A percentile compares a stretch with the other conserved stretches of the same genome.
Conservation (phyloP, 139 green algal genomes). For the Tetraselmis striata region DNA sequence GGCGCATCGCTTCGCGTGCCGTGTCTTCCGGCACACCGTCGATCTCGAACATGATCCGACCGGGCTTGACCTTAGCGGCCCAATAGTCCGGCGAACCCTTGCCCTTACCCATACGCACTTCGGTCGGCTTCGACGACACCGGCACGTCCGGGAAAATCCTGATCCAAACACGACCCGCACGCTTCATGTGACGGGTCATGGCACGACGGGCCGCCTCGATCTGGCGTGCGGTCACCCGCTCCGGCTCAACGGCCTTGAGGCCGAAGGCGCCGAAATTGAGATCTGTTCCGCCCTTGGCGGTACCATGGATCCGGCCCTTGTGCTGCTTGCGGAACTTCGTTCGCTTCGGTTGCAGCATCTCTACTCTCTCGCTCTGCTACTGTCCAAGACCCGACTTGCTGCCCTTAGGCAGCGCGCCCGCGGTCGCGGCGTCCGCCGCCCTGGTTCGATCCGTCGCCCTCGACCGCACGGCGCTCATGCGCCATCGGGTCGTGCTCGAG, state of each 20-base stretch:
- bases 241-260: conserved; percentile 44
- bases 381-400: too few species aligned
- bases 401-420: too few species aligned
- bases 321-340: conserved; percentile 46
- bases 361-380: conserved; percentile 5
- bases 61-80: conserved; percentile 34
- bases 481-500: too few species aligned
- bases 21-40: conserved; percentile 38
- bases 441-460: too few species aligned
- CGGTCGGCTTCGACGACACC: conserved; percentile 43
- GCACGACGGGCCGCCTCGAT: conserved; percentile 40
- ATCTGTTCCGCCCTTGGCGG: conserved; percentile 31
- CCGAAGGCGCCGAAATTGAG: conserved; percentile 46
- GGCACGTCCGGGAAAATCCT: conserved; percentile 40
- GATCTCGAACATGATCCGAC: conserved; percentile 51
- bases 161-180: conserved; percentile 50
- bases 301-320: conserved; percentile 28
- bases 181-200: conserved; percentile 41
- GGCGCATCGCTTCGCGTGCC: too few species aligned
- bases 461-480: too few species aligned
- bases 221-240: conserved; percentile 43
- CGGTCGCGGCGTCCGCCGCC: too few species aligned
- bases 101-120: conserved; percentile 56
- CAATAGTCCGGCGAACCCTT: conserved; percentile 52
- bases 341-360: conserved; percentile 51